Percentiles rank a stretch among this genome's conserved stretches.
These are phyloP conservation scores for Ceratobasidium sp. DNA, from an alignment of 1,284 basidiomycete species.

Conservation along the genomic window DNA sequence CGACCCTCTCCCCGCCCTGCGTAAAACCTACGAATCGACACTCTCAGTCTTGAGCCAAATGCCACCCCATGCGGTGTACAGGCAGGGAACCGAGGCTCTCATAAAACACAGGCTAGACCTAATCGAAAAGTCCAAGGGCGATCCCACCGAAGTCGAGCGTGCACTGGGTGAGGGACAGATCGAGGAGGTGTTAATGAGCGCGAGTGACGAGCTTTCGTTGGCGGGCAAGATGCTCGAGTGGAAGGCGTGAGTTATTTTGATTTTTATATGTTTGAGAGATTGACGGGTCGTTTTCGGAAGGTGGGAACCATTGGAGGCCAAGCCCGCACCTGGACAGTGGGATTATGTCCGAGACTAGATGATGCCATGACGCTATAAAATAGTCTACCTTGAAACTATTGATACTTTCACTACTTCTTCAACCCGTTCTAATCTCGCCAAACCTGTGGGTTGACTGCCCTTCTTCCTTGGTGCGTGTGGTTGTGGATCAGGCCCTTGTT, in stretches of 20 bases:
- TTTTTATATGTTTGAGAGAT: conserved; percentile 1
- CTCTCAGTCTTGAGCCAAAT: conserved; percentile 78
- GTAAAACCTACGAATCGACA: conserved; percentile 79
- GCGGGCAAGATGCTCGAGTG: conserved; percentile 89
- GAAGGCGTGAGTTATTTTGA: conserved; percentile 81
- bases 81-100: conserved; percentile 87
- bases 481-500: too few relatives aligned
- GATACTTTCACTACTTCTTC: neutral
- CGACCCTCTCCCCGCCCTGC: conserved; percentile 80
- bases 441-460: neutral
- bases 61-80: conserved; percentile 75
- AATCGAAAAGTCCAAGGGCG: conserved; percentile 67
- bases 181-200: conserved; percentile 84
- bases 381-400: neutral
- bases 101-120: conserved; percentile 83
- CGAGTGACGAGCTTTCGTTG: conserved; percentile 81
- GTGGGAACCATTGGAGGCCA: conserved; percentile 87
- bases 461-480: neutral
- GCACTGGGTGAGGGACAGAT: conserved; percentile 80
- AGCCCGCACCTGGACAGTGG: conserved; percentile 85
- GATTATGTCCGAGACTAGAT: conserved; percentile 62
- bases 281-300: conserved; percentile 53
- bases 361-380: neutral
- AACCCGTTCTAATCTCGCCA: neutral
- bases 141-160: conserved; percentile 72